These are phyloP conservation scores for Fusarium proliferatum DNA, from an alignment of 2,329 filamentous ascomycete species.

Conservation along the genomic window DNA sequence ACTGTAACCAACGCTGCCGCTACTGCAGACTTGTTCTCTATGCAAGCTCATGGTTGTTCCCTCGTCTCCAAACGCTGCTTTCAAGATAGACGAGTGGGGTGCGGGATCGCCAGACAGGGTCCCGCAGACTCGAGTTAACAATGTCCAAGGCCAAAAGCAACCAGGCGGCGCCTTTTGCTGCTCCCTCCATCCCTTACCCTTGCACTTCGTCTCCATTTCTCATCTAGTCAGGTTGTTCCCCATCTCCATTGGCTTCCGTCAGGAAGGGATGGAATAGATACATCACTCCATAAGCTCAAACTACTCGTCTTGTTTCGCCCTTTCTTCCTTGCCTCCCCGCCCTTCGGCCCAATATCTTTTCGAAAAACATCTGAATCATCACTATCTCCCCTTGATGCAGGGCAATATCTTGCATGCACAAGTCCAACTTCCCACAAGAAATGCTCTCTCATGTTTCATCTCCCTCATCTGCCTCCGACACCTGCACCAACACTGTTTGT, in stretches of 20 bases:
- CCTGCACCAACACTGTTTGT: slow-evolving; percentile 38
- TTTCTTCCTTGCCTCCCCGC: slow-evolving; percentile 38
- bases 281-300: slow-evolving; percentile 37
- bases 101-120: slow-evolving; percentile 42
- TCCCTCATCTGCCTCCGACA: slow-evolving; percentile 41
- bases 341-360: slow-evolving; percentile 27
- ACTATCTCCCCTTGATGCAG: slow-evolving; percentile 44
- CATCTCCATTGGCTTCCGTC: slow-evolving; percentile 22
- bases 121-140: slow-evolving; percentile 37
- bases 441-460: slow-evolving; percentile 46
- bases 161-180: slow-evolving; percentile 33
- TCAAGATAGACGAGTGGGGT: slow-evolving; percentile 42
- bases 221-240: slow-evolving; percentile 21
- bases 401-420: slow-evolving; percentile 49
- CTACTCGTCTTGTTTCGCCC: slow-evolving; percentile 29
- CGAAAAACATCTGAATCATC: slow-evolving; percentile 43
- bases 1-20: slow-evolving; percentile 29
- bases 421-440: slow-evolving; percentile 49
- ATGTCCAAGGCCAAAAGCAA: slow-evolving; percentile 45
- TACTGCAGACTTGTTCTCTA: slow-evolving; percentile 28
- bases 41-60: slow-evolving; percentile 25
- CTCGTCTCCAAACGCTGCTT: slow-evolving; percentile 31
- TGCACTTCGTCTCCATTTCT: slow-evolving; percentile 24
- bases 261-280: slow-evolving; percentile 42
- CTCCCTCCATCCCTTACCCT: slow-evolving; percentile 33